Evolutionary conservation across 2,329 filamentous ascomycete genomes (phyloP).

Genomic region (Penicillium sp.): DNA sequence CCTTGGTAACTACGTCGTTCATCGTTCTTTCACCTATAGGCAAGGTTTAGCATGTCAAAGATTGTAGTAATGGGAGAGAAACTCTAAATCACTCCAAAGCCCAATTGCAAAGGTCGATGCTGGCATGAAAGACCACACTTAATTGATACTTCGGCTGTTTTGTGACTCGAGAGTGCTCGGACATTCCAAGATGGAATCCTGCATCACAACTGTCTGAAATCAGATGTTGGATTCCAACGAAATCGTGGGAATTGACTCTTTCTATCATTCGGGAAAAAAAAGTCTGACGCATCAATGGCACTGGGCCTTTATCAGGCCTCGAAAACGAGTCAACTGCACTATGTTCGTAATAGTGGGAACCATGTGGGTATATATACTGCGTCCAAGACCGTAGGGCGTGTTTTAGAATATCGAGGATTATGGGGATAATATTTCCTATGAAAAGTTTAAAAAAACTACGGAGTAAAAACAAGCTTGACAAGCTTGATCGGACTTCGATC

Average conservation of each 20-base stretch:
- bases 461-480: neutral
- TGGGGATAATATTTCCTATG: neutral
- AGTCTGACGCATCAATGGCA: neutral
- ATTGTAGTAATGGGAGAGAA: too few species aligned
- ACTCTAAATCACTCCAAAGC: neutral
- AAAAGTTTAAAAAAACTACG: neutral
- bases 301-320: neutral
- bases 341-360: neutral
- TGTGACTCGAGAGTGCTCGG: neutral
- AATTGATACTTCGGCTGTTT: too few species aligned
- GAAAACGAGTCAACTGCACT: neutral
- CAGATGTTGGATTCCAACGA: neutral
- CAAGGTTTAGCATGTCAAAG: neutral
- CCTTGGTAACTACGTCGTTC: too few species aligned
- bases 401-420: neutral
- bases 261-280: neutral
- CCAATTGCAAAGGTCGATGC: neutral
- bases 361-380: neutral
- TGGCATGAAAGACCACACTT: neutral
- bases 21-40: too few species aligned
- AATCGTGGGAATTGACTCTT: neutral
- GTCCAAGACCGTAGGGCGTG: slow-evolving; percentile 10
- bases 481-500: neutral
- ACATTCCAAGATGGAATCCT: neutral
- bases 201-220: neutral